Conservation (phyloP, 176 grass and related monocot species). For the Dendrocalamus sinicus region DNA sequence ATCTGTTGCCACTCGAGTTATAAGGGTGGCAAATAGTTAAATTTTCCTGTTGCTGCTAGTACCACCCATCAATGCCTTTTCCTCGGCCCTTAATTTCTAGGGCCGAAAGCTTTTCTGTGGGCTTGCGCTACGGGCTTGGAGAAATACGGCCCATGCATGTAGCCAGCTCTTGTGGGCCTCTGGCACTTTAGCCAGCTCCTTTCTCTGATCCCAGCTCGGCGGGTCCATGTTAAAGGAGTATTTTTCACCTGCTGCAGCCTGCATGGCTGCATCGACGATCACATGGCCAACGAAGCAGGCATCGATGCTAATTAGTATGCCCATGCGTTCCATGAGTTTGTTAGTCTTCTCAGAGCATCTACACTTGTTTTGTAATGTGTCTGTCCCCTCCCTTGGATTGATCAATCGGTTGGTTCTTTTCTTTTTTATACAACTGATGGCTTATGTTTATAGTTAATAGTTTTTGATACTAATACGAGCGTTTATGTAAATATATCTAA, state of each 20-base stretch:
- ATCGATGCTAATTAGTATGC: background rate
- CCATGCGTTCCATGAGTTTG: background rate
- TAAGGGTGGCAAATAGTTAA: no score
- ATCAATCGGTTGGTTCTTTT: background rate
- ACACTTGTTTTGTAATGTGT: background rate
- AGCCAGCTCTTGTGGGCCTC: background rate
- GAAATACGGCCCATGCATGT: background rate
- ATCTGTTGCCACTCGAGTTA: no score
- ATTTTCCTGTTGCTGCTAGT: no score
- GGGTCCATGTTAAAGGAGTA: no score
- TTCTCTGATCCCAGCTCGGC: background rate
- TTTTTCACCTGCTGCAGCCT: background rate
- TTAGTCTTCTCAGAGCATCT: background rate
- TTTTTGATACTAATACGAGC: no score
- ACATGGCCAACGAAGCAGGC: conserved; percentile 6
- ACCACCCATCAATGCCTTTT: no score
- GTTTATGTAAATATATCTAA: no score
- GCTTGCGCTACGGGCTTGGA: background rate
- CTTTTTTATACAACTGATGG: no score
- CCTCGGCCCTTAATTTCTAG: background rate
- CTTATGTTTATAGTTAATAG: no score
- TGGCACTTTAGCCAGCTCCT: background rate
- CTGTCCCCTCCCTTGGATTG: background rate
- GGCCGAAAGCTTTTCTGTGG: background rate
- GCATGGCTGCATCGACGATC: background rate